Conservation (phyloP, 805 yeast species). For the Candida xiaguanensis region DNA sequence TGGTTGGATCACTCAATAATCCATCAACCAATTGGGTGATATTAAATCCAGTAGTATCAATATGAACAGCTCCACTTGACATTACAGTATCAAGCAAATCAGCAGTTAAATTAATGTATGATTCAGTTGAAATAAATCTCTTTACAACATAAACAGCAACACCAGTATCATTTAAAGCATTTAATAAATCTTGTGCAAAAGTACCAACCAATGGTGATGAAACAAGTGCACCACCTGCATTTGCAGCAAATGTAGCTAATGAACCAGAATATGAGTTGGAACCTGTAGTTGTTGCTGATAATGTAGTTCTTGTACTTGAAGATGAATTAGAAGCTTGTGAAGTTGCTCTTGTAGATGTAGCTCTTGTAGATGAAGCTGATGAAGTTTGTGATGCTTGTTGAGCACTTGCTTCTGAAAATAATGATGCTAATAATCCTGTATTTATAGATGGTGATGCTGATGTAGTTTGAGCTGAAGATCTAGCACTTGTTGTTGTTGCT, state of each 20-base stretch:
- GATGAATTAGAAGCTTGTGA: not conserved
- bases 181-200: slow-evolving; percentile 18
- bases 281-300: slow-evolving; percentile 7
- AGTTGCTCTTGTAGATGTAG: not conserved
- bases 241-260: slow-evolving; percentile 24
- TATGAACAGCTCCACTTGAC: slow-evolving; percentile 22
- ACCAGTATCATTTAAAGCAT: slow-evolving; percentile 40
- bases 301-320: slow-evolving; percentile 1
- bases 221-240: slow-evolving; percentile 25
- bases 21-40: slow-evolving; percentile 21
- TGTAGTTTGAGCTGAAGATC: not conserved
- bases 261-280: slow-evolving; percentile 16
- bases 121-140: slow-evolving; percentile 28
- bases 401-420: slow-evolving; percentile 3
- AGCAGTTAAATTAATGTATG: slow-evolving; percentile 35
- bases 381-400: slow-evolving; percentile 2
- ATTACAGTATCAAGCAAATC: slow-evolving; percentile 25
- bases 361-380: not conserved
- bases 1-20: slow-evolving; percentile 22
- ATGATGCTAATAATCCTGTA: slow-evolving; percentile 2
- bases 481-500: not conserved
- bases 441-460: not conserved
- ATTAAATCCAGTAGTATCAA: slow-evolving; percentile 22
- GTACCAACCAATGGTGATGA: slow-evolving; percentile 22
- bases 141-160: slow-evolving; percentile 35